phyloP scores from a whole-genome alignment of 257 asterid genomes.

The Salvia hispanica region DNA sequence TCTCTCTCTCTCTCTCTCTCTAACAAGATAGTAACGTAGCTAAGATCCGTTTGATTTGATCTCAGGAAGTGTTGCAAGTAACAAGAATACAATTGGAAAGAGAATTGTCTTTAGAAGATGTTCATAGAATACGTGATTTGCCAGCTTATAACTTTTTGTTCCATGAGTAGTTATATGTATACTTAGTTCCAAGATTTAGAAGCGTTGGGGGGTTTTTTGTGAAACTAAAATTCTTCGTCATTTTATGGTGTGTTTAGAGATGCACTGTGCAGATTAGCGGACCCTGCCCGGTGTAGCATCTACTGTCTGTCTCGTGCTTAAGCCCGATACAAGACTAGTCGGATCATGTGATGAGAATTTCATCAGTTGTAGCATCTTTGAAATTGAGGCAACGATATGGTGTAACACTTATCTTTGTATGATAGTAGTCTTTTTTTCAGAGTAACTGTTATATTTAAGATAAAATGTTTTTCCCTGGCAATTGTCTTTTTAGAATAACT shows the following conservation, averaged over 20 bases:
- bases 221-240: conserved; percentile 8
- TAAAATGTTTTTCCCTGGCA: too few species aligned
- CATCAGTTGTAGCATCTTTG: background rate
- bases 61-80: conserved; percentile 77
- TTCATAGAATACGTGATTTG: conserved; percentile 70
- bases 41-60: background rate
- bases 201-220: background rate
- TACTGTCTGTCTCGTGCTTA: background rate
- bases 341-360: background rate
- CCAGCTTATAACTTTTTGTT: conserved; percentile 82
- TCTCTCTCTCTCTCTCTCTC: conserved; percentile 25
- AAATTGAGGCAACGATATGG: too few species aligned
- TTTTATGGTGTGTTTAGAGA: background rate
- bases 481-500: too few species aligned
- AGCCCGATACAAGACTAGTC: background rate
- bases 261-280: background rate
- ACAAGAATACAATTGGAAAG: conserved; percentile 86
- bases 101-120: conserved; percentile 84
- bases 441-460: too few species aligned
- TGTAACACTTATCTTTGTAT: too few species aligned
- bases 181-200: background rate
- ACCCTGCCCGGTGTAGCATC: background rate
- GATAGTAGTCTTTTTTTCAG: too few species aligned
- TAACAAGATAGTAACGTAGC: background rate
- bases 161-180: conserved; percentile 21